Base-by-base conservation (phyloP, 2,329 filamentous ascomycete species). In the Hymenoscyphus albidus region DNA sequence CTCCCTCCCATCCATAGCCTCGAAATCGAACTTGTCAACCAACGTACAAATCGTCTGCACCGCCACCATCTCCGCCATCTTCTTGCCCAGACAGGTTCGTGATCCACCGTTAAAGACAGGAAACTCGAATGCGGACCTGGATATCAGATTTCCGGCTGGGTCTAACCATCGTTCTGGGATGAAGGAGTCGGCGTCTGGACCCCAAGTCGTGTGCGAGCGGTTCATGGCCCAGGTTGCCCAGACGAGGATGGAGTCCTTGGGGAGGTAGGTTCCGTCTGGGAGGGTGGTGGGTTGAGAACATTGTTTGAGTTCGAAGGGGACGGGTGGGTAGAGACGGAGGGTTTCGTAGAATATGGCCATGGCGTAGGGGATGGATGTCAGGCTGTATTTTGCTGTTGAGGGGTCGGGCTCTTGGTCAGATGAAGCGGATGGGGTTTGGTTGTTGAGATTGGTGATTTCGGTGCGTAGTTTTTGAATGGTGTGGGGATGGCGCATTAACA, bases 161-260 rank as follows among this genome's bases (percentile, higher is more conserved):
- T 74, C 72, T 2, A 89, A 74, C 82, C 85, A 89, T 55, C 86
- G 78, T 61, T 83, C 81, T 0, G 86, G 86, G 2, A 78, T 78
- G 68, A 88, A 89, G 0, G 71, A 70, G 51, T 83, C 81, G 6
- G 84, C 81, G 67, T 88, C 83, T 0, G 77, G 72, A 5, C 85
- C 86, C 84, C 85, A 89, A 0, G 79, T 86, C 1, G 76, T 68
- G 10, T 68, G 74, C 0, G 86, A 87, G 12, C 86, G 79, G 67
- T 86, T 85, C 80, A 88, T 84, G 0, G 87, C 83, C 84, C 85
- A 89, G 2, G 84, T 78, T 67, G 83, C 87, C 86, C 86, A 89
- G 2, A 88, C 76, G 2, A 89, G 77, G 31, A 89, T 79, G 0
- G 85, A 79, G 13, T 77, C 73, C 35, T 76, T 72, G 0, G 85